phyloP scores from a whole-genome alignment of 148 eudicot genomes.

The Fagopyrum homotropicum region DNA sequence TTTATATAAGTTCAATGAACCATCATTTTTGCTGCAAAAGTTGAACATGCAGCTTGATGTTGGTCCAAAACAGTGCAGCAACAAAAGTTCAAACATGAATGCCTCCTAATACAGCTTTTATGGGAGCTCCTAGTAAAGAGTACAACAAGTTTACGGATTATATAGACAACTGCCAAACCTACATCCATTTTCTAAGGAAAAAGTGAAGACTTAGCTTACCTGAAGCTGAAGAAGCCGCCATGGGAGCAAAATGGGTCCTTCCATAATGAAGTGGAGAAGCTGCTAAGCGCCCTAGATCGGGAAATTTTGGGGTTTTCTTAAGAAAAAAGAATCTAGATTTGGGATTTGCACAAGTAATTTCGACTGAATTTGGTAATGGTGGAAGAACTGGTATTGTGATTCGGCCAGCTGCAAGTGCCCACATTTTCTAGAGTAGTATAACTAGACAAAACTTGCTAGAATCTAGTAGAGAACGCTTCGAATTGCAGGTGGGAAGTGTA shows the following conservation, averaged over 20 bases:
- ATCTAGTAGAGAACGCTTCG: neutral
- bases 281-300: neutral
- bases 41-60: neutral
- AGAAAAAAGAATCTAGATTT: neutral
- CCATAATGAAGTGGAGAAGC: neutral
- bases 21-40: too few species aligned
- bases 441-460: neutral
- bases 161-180: neutral
- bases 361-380: neutral
- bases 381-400: neutral
- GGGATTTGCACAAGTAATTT: neutral
- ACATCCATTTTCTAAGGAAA: neutral
- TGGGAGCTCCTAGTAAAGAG: neutral
- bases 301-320: neutral
- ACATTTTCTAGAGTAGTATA: neutral
- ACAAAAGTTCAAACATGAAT: neutral
- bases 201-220: constrained; percentile 28
- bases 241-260: constrained; percentile 27
- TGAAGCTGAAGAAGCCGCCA: constrained; percentile 55
- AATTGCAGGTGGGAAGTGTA: neutral
- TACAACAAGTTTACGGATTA: neutral
- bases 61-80: neutral
- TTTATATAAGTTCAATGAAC: too few species aligned
- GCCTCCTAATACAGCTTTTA: neutral
- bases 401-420: neutral